phyloP scores from a whole-genome alignment of 192 early-diverging fungal species.

The Ambispora gerdemannii region DNA sequence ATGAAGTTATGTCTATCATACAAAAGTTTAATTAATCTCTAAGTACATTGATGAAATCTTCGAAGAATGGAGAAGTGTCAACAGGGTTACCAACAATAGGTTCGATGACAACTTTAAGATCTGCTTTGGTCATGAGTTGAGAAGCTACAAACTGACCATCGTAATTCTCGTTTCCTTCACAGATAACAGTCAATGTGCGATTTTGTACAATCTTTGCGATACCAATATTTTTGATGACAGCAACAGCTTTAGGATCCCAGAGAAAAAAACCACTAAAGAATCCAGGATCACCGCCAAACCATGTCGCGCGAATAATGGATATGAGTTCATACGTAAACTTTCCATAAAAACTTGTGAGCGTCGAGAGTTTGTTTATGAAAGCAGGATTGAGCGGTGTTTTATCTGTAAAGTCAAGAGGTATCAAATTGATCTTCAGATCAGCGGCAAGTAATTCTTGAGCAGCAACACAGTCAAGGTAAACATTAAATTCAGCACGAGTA shows the following conservation, averaged over 20 bases:
- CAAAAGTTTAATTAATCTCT: too few relatives aligned
- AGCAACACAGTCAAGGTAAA: constrained; percentile 38
- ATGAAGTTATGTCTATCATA: too few relatives aligned
- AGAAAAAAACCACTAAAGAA: not conserved
- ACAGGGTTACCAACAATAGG: not conserved
- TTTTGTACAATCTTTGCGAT: not conserved
- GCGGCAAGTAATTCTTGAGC: constrained; percentile 23
- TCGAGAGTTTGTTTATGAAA: not conserved
- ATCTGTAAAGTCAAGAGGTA: not conserved
- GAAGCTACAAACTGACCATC: not conserved
- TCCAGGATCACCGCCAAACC: not conserved
- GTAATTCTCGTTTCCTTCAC: not conserved
- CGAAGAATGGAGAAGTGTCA: not conserved
- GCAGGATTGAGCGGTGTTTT: not conserved
- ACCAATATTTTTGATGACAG: not conserved
- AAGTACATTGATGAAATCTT: not conserved
- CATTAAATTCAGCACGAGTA: constrained; percentile 39
- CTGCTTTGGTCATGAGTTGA: not conserved
- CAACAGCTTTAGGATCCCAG: not conserved
- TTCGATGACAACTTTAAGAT: not conserved
- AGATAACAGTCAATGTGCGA: not conserved
- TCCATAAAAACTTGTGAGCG: not conserved
- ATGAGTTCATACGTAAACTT: not conserved
- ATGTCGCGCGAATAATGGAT: not conserved
- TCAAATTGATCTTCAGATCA: not conserved